Evolutionary conservation across 106 monocot genomes (phyloP), one percentile per base, ranked within the genome.

Genomic region (Phalaenopsis aphrodite): DNA sequence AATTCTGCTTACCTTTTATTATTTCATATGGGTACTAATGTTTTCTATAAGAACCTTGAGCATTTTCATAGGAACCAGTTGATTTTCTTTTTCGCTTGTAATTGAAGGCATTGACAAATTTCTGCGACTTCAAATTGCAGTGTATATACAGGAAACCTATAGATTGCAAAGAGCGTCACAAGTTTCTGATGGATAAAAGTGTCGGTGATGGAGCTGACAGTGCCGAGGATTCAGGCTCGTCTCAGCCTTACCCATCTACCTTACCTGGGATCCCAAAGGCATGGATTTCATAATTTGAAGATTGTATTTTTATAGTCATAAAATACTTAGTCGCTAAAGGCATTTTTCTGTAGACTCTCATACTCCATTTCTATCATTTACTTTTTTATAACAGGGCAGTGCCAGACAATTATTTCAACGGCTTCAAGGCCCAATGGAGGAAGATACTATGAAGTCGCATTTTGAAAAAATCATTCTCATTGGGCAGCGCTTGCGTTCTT

Each of bases 171-270:
- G 99, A 99, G 30, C 90, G 93, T 5, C 95, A 99, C 77, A 95
- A 95, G 84, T 55, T 84, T 86, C 84, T 99, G 45, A 95, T 91
- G 83, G 99, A 99, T 46, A 91, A 76, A 86, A 93, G 84, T 83
- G 48, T 83, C 79, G 92, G 90, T 84, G 99, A 99, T 87, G 95
- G 99, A 21, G 99, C 95, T 83, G 99, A 99, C 84, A 93, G 93
- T 86, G 99, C 99, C n/a, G 99, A 95, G 79, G 99, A 99, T 88
- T 99, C 99, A 14, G 94, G 99, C 21, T 95, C 95, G 71, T 99
- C 99, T 85, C 94, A 93, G 78, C 93, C 88, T 78, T 99, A 95
- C 87, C 88, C 89, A 75, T 91, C 92, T 46, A 90, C 90, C 43
- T 79, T 99, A 78, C 95, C 94, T 86, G 99, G 95, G 81, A 99